These are phyloP conservation scores for Pyrus bretschneideri DNA, from an alignment of 306 rosid species.

Conservation along the genomic window DNA sequence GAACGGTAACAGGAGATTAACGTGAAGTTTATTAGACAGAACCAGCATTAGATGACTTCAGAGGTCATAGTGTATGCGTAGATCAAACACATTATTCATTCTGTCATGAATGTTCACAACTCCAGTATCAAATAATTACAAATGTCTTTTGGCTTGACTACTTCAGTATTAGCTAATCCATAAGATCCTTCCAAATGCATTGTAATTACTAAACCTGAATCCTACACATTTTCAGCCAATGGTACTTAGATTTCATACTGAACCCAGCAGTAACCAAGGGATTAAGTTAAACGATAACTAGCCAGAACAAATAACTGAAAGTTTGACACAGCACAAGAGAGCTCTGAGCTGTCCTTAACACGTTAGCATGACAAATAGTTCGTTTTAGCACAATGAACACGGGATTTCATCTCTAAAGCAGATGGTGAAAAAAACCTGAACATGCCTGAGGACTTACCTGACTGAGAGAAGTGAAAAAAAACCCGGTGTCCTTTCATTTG, in stretches of 20 bases:
- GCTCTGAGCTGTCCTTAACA: not conserved
- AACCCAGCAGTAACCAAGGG: not conserved
- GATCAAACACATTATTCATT: not conserved
- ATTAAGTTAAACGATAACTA: not conserved
- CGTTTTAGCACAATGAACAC: not conserved
- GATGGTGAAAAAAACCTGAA: not conserved
- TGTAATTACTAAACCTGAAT: not conserved
- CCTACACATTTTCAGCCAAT: not conserved
- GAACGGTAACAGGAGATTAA: not conserved
- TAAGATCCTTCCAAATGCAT: not conserved
- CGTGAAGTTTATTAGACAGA: not conserved
- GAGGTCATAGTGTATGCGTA: not conserved
- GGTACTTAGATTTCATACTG: not conserved
- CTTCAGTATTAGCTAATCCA: not conserved
- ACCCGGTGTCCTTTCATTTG: conserved; percentile 88
- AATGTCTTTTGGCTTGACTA: not conserved
- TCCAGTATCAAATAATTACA: not conserved
- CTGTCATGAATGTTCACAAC: not conserved
- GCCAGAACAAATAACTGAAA: not conserved
- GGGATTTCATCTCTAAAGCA: not conserved
- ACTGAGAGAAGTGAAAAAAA: conserved; percentile 80
- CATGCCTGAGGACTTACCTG: conserved; percentile 40
- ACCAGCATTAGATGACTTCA: not conserved
- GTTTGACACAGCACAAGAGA: not conserved
- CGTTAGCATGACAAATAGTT: not conserved